These are phyloP conservation scores for Trypanosoma scelopori DNA, from an alignment of 208 protist genomes.

Conservation along the genomic window DNA sequence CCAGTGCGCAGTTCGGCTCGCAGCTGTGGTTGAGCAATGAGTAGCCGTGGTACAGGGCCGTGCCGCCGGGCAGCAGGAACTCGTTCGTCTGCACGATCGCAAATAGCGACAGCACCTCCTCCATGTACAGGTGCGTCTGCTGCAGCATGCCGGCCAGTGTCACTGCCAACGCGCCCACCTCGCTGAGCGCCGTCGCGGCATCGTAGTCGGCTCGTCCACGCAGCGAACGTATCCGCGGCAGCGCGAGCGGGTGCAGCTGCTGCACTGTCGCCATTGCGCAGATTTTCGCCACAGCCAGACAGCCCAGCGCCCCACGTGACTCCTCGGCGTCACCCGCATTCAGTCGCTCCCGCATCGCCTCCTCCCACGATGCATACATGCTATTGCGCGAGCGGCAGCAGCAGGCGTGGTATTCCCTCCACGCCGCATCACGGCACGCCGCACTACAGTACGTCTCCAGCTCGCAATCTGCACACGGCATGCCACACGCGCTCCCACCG, in stretches of 20 bases:
- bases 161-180: slow-evolving; percentile 74
- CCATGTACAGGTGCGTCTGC: slow-evolving; percentile 83
- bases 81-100: slow-evolving; percentile 87
- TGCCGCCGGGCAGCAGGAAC: slow-evolving; percentile 55
- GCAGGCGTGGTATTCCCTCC: slow-evolving; percentile 71
- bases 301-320: slow-evolving; percentile 61
- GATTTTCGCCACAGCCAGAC: slow-evolving; percentile 73
- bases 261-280: slow-evolving; percentile 78
- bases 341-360: slow-evolving; percentile 51
- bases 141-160: slow-evolving; percentile 55
- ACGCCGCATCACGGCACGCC: slow-evolving; percentile 69
- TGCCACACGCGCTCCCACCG: slow-evolving; percentile 6
- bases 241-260: slow-evolving; percentile 69
- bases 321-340: slow-evolving; percentile 31
- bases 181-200: slow-evolving; percentile 60
- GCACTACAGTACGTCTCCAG: slow-evolving; percentile 72
- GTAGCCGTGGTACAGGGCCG: slow-evolving; percentile 66
- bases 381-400: slow-evolving; percentile 66
- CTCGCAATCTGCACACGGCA: slow-evolving; percentile 54
- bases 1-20: slow-evolving; percentile 74
- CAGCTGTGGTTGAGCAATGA: slow-evolving; percentile 90
- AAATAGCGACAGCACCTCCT: slow-evolving; percentile 84
- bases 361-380: slow-evolving; percentile 48
- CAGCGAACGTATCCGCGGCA: slow-evolving; percentile 46
- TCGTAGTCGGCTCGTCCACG: slow-evolving; percentile 78